Evolutionary conservation across 1,284 basidiomycete genomes (phyloP).

Genomic region (Tremellales sp.): DNA sequence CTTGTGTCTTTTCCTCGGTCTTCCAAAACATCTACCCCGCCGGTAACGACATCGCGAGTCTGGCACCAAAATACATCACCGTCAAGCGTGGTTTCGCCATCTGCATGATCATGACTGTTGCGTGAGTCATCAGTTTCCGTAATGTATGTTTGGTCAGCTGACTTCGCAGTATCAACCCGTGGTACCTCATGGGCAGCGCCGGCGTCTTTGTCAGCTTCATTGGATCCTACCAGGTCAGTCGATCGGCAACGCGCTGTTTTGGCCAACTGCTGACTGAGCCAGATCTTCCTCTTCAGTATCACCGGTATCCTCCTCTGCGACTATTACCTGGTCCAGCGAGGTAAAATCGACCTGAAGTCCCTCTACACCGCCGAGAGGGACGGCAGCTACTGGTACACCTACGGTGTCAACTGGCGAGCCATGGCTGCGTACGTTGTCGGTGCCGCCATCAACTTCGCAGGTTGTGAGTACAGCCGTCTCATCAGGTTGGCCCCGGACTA

Average conservation of each 20-base stretch:
- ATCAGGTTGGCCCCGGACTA: neutral
- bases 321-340: conserved; percentile 70
- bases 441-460: conserved; percentile 27
- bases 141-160: conserved; percentile 14
- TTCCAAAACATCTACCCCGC: conserved; percentile 33
- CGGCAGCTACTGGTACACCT: conserved; percentile 54
- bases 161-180: conserved; percentile 51
- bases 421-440: conserved; percentile 23
- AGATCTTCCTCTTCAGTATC: conserved; percentile 73
- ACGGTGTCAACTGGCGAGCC: conserved; percentile 61
- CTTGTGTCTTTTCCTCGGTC: conserved; percentile 29
- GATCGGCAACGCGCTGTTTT: neutral
- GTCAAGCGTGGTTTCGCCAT: conserved; percentile 76
- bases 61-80: conserved; percentile 69
- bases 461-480: conserved; percentile 11
- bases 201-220: conserved; percentile 75
- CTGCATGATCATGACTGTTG: conserved; percentile 45
- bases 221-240: conserved; percentile 50
- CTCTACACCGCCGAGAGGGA: conserved; percentile 59
- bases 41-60: conserved; percentile 24
- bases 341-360: conserved; percentile 64
- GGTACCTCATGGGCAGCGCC: conserved; percentile 70
- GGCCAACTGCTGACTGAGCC: conserved; percentile 28
- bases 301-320: conserved; percentile 75
- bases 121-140: conserved; percentile 7